These are phyloP conservation scores for Penicillium fimorum DNA, from an alignment of 495 filamentous ascomycete genomes.

Conservation along the genomic window DNA sequence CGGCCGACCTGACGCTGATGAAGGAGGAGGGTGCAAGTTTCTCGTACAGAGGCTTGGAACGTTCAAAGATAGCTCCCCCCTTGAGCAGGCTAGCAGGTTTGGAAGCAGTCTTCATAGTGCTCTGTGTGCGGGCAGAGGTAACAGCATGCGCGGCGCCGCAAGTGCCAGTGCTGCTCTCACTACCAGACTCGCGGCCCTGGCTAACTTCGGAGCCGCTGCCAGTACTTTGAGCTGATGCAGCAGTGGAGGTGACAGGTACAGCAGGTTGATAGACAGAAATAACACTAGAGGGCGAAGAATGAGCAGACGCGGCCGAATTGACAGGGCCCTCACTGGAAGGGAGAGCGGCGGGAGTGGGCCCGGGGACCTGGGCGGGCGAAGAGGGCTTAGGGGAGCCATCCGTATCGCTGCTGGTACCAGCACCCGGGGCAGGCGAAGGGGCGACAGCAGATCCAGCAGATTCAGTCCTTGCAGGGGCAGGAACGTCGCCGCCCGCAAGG, in stretches of 20 bases:
- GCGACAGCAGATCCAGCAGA: constrained; percentile 7
- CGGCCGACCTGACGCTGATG: constrained; percentile 70
- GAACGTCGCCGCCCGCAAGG: constrained; percentile 13
- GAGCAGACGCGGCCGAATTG: neutral
- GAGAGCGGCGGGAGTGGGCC: constrained; percentile 6
- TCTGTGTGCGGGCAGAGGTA: constrained; percentile 41
- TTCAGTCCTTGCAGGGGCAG: constrained; percentile 11
- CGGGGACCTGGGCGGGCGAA: constrained; percentile 2
- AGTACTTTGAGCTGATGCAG: neutral
- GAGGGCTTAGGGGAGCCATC: constrained; percentile 9
- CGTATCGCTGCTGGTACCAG: constrained; percentile 1
- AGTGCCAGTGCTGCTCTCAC: constrained; percentile 22
- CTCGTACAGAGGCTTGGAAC: constrained; percentile 68
- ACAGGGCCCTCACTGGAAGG: constrained; percentile 3
- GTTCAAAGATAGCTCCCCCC: constrained; percentile 58
- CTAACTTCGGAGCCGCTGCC: constrained; percentile 3
- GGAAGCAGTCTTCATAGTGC: constrained; percentile 29
- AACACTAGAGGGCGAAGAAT: neutral
- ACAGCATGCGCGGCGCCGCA: constrained; percentile 33
- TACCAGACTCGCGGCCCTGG: constrained; percentile 3
- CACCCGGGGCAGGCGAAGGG: constrained; percentile 4
- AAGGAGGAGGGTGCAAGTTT: constrained; percentile 47
- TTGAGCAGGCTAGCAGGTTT: constrained; percentile 42
- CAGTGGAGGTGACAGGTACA: neutral
- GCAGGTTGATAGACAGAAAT: neutral